Evolutionary conservation across 192 early-diverging fungal genomes (phyloP), one percentile per base, ranked within the genome.

Genomic region (Entomortierella parvispora): DNA sequence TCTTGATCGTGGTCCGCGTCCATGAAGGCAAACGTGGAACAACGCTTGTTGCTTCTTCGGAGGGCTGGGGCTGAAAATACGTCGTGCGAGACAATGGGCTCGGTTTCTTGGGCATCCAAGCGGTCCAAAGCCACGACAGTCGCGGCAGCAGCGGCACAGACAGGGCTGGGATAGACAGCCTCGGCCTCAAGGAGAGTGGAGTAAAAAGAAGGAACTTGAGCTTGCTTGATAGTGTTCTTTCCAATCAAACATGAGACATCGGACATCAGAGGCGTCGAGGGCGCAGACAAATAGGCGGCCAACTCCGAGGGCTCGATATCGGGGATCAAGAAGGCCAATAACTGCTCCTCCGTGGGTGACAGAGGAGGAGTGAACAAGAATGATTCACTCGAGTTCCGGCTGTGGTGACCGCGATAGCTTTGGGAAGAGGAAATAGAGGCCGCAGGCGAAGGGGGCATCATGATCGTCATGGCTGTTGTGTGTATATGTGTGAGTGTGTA

Each of bases 271-370:
- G 72, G 72, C 20, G 72, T 76, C 6, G 65, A 20, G 6, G 72
- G 72, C 4, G 72, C 72, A 3, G 72, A 76, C 31, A 76, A 65
- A 18, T 76, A 76, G 44, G 65, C 72, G 32, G 72, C 72, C 10
- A 76, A 52, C 47, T 76, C 72, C 17, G 72, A 67, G 23, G 72
- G 72, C 33, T 76, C 72, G 65, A 76, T 76, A 43, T 76, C 72
- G 18, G 72, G 72, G 53, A 76, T 76, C 44, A 76, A 44, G 34
- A 76, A 76, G 59, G 72, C 72, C 5, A 76, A 46, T 5, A 76
- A 59, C 26, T 76, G 72, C 37, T 76, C 72, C 53, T 76, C 72
- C 12, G 72, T 76, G 1, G 72, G 72, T 0, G 72, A 76, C 20
- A 76, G 65, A 20, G 72, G 72, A 23, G 72, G 72, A 17, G 72